Base-by-base conservation (phyloP, 371 early-diverging fungal species). In the Mortierella sp. region DNA sequence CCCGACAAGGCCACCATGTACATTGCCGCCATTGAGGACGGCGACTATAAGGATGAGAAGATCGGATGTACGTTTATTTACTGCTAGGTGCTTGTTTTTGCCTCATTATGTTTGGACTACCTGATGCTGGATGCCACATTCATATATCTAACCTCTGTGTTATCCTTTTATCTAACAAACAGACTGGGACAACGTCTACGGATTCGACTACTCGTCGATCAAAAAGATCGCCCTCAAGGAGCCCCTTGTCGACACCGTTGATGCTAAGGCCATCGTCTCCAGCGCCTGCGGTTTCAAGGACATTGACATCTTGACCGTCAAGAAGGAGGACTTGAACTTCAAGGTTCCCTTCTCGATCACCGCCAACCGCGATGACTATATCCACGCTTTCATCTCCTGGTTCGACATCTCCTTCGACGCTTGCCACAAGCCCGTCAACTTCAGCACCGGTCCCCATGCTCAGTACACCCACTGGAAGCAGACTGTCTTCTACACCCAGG, bases 391-490 rank as follows among this genome's bases (percentile, higher is more conserved):
- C 76, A 90, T 99, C 88, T 93, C 94, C 44, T 97, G 96, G 96
- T 99, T 99, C 86, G 99, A 99, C 89, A 97, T 96, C 76, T 93
- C 91, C 72, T 99, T 99, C 88, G 93, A 93, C 18, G 93, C 94
- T 78, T 96, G 94, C 90, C 96, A 94, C 89, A 96, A 94, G 91
- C 96, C 96, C 43, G 93, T 98, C 76, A 86, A 89, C 77, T 98
- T 99, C 88, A 96, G 96, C 77, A 99, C 99, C 12, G 95, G 85
- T 4, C 98, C 99, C 8, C 90, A 92, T 74, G 91, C 95, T 63
- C 93, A 95, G 89, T 96, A 96, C 85, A 99, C 99, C 55, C 99
- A 99, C 89, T 99, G 99, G 99, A 99, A 98, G 92, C 99, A 99
- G 89, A 98, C 99, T 32, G 94, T 98, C 43, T 98, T 99, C 82